Evolutionary conservation across 2,329 filamentous ascomycete genomes (phyloP).

Genomic region (Alternaria sp.): DNA sequence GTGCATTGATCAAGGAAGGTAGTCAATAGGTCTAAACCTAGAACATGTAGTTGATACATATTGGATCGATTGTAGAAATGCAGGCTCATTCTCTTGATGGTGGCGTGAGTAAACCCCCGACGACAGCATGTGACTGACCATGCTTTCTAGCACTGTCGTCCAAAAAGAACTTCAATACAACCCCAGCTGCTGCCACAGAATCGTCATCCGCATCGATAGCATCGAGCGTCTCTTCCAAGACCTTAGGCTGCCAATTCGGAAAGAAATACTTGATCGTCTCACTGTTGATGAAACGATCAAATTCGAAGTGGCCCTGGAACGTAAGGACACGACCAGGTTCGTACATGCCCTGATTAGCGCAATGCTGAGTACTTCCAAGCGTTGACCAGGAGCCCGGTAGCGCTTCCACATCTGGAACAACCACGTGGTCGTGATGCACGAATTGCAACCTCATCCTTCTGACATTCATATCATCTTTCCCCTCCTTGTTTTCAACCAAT

Average conservation of each 20-base stretch:
- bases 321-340: conserved; percentile 49
- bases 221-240: conserved; percentile 25
- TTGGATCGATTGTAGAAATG: not conserved
- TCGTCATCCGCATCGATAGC: conserved; percentile 37
- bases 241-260: conserved; percentile 26
- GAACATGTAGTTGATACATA: not conserved
- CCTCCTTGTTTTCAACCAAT: too few species aligned
- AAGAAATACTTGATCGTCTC: conserved; percentile 50
- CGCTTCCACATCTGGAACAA: conserved; percentile 16
- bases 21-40: not conserved
- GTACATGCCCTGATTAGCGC: conserved; percentile 50
- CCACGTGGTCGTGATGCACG: conserved; percentile 47
- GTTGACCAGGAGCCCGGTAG: conserved; percentile 29
- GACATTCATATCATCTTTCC: too few species aligned
- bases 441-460: conserved; percentile 29
- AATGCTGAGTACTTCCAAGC: conserved; percentile 40
- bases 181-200: conserved; percentile 32
- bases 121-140: not conserved
- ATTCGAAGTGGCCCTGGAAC: conserved; percentile 54
- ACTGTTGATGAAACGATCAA: conserved; percentile 50
- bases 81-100: not conserved
- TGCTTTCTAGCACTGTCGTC: conserved; percentile 12
- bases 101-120: conserved; percentile 27
- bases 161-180: conserved; percentile 45
- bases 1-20: conserved; percentile 2